These are phyloP conservation scores for Bombardia bombarda DNA, from an alignment of 495 filamentous ascomycete species.

Conservation along the genomic window DNA sequence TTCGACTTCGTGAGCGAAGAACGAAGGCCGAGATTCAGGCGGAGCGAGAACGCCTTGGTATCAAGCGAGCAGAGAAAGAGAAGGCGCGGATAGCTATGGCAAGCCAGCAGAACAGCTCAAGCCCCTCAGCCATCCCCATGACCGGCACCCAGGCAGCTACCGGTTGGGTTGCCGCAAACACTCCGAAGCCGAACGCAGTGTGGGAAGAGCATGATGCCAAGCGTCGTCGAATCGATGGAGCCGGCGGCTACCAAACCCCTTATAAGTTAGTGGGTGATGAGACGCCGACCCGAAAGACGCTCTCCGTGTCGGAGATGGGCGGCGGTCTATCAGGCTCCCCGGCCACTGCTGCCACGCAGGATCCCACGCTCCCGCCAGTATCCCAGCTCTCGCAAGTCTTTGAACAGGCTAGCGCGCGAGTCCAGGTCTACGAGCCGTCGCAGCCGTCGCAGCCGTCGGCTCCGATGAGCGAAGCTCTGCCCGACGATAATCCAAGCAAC, in stretches of 20 bases:
- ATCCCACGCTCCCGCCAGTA: slow-evolving; percentile 24
- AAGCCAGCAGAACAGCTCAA: background rate
- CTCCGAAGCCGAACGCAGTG: slow-evolving; percentile 7
- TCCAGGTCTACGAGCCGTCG: no score
- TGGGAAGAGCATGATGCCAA: slow-evolving; percentile 24
- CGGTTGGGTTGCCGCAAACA: slow-evolving; percentile 25
- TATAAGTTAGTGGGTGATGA: slow-evolving; percentile 6
- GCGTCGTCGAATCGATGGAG: slow-evolving; percentile 17
- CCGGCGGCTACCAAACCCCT: slow-evolving; percentile 12
- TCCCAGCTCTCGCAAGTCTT: no score
- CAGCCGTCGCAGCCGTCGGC: no score
- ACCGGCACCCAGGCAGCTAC: slow-evolving; percentile 5
- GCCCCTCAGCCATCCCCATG: background rate
- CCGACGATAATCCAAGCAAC: no score
- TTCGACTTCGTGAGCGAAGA: slow-evolving; percentile 36
- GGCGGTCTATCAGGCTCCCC: slow-evolving; percentile 21
- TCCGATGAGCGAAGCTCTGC: no score
- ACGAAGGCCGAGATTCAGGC: slow-evolving; percentile 35
- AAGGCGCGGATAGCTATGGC: slow-evolving; percentile 2
- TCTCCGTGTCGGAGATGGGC: slow-evolving; percentile 22
- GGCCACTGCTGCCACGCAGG: slow-evolving; percentile 23
- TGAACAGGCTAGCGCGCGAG: no score
- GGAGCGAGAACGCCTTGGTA: slow-evolving; percentile 31
- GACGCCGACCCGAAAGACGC: slow-evolving; percentile 20
- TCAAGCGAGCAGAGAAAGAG: slow-evolving; percentile 17